phyloP scores from a whole-genome alignment of 768 basidiomycete genomes.

The Gymnopilus junonius region DNA sequence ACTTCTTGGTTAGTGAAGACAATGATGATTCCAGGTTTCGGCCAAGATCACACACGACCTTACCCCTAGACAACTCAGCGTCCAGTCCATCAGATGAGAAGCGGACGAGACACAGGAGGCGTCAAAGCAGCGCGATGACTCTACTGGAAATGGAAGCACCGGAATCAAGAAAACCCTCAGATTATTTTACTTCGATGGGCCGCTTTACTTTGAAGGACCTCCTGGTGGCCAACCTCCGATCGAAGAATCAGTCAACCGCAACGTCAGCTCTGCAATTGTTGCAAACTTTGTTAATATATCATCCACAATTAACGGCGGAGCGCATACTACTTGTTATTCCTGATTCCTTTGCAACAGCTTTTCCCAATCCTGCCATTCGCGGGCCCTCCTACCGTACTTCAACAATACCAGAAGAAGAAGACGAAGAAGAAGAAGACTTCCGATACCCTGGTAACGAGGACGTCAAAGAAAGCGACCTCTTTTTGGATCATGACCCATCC shows the following conservation, averaged over 20 bases:
- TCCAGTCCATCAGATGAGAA: conserved; percentile 36
- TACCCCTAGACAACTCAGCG: conserved; percentile 45
- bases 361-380: conserved; percentile 59
- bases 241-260: conserved; percentile 63
- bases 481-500: conserved; percentile 26
- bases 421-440: conserved; percentile 57
- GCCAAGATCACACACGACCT: conserved; percentile 48
- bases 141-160: conserved; percentile 86
- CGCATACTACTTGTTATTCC: conserved; percentile 72
- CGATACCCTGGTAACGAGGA: conserved; percentile 44
- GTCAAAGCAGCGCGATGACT: conserved; percentile 91
- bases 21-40: conserved; percentile 61
- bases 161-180: conserved; percentile 67
- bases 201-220: conserved; percentile 94
- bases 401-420: conserved; percentile 47
- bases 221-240: conserved; percentile 77
- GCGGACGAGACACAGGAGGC: conserved; percentile 52
- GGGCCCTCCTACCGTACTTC: conserved; percentile 19
- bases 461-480: conserved; percentile 17
- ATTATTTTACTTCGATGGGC: conserved; percentile 86
- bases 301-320: conserved; percentile 67
- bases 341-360: conserved; percentile 76
- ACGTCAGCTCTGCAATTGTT: conserved; percentile 84
- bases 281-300: conserved; percentile 71
- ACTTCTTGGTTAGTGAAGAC: conserved; percentile 86